Conservation (phyloP, 176 grass and related monocot genomes). For the Dactylis glomerata region DNA sequence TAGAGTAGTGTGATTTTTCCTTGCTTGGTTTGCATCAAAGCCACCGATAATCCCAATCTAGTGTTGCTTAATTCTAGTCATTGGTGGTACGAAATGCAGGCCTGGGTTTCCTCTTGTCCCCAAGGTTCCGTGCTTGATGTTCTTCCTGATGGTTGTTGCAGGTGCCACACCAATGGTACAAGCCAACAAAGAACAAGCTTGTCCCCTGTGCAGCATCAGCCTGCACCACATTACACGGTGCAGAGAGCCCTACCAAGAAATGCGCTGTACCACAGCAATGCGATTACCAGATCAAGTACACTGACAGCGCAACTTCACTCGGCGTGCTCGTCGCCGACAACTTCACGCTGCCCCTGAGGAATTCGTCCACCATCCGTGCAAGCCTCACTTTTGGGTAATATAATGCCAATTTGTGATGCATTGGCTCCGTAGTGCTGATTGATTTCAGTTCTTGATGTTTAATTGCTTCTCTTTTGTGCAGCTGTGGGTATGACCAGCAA, state of each 20-base stretch:
- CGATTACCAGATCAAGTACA: constrained; percentile 74
- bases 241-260: constrained; percentile 22
- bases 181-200: constrained; percentile 48
- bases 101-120: neutral
- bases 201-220: constrained; percentile 58
- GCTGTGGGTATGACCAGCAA: constrained; percentile 87
- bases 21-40: neutral
- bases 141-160: constrained; percentile 35
- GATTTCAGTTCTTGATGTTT: neutral
- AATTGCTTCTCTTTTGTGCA: constrained; percentile 27
- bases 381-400: constrained; percentile 74
- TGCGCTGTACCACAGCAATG: constrained; percentile 58
- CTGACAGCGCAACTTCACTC: constrained; percentile 60
- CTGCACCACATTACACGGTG: constrained; percentile 49
- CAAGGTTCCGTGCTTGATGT: constrained; percentile 20
- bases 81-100: neutral
- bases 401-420: neutral
- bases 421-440: neutral
- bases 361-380: constrained; percentile 49
- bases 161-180: constrained; percentile 69
- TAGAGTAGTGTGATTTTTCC: neutral
- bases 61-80: neutral
- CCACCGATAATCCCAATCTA: neutral
- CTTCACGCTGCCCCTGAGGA: constrained; percentile 50
- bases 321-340: constrained; percentile 70